Conservation (phyloP, 768 basidiomycete genomes). For the Bullera alba region DNA sequence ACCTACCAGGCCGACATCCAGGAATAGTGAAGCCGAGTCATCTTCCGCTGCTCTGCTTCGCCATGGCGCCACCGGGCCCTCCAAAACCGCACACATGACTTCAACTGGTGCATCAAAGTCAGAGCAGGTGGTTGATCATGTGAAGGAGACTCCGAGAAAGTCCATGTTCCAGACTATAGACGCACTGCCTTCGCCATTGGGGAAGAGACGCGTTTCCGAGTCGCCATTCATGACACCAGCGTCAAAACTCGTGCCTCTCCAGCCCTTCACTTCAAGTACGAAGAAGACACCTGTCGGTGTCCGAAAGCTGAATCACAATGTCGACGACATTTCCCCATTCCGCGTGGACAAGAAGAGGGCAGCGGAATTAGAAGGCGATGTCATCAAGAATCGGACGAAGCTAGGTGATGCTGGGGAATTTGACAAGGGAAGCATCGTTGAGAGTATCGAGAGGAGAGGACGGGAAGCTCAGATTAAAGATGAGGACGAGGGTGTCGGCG, state of each 20-base stretch:
- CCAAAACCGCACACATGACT: background rate
- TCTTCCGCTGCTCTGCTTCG: too few relatives aligned
- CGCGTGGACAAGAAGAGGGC: background rate
- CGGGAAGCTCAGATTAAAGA: conserved; percentile 3
- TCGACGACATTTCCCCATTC: background rate
- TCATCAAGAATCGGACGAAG: background rate
- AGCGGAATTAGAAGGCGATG: background rate
- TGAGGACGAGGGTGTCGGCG: conserved; percentile 31
- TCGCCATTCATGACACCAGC: too few relatives aligned
- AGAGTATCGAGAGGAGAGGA: background rate
- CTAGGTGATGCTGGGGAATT: background rate
- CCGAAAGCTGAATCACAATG: background rate
- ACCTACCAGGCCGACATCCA: background rate
- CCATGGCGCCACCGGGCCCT: background rate
- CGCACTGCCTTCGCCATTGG: background rate
- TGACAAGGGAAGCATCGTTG: background rate
- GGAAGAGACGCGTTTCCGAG: too few relatives aligned
- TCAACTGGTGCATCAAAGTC: background rate
- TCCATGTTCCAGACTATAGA: background rate
- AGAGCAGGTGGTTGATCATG: background rate
- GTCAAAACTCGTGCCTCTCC: too few relatives aligned
- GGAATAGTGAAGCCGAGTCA: background rate
- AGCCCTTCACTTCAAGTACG: too few relatives aligned
- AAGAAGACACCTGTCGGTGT: background rate
- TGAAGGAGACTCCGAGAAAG: background rate